phyloP scores from a whole-genome alignment of 257 asterid genomes.

The Echium plantagineum region DNA sequence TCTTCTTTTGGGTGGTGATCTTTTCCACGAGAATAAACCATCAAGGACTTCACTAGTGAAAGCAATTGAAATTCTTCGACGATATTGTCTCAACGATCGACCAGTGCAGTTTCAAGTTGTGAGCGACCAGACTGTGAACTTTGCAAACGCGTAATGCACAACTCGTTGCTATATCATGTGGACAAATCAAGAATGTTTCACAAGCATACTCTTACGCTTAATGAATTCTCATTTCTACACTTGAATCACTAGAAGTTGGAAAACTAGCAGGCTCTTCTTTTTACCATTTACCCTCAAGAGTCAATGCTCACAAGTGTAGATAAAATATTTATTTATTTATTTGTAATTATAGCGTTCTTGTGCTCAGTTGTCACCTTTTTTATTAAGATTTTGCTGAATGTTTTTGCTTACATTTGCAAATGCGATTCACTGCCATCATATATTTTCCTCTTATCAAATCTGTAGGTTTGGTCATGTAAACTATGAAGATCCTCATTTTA shows the following conservation, averaged over 20 bases:
- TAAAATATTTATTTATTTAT: too few relatives aligned
- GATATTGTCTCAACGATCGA: constrained; percentile 74
- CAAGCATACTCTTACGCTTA: background rate
- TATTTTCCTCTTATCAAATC: background rate
- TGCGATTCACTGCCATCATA: background rate
- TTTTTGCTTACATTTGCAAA: background rate
- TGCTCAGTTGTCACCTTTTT: background rate
- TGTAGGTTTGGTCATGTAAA: constrained; percentile 94
- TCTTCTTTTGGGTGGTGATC: constrained; percentile 92
- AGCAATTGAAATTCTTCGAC: constrained; percentile 85
- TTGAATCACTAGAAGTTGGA: background rate
- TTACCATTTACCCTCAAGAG: background rate
- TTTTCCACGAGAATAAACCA: constrained; percentile 96
- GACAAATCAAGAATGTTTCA: background rate
- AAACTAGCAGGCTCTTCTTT: background rate
- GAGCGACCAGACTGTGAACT: constrained; percentile 93
- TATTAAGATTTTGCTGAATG: background rate
- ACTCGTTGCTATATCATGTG: background rate
- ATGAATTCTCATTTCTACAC: background rate
- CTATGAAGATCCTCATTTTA: constrained; percentile 99
- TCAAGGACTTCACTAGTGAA: constrained; percentile 90
- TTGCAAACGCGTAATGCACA: constrained; percentile 64
- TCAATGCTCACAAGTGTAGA: background rate
- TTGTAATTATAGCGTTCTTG: background rate
- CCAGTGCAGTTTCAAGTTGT: constrained; percentile 94